phyloP scores from a whole-genome alignment of 2,329 filamentous ascomycete species.

The Mycosphaerelloides madeirae region DNA sequence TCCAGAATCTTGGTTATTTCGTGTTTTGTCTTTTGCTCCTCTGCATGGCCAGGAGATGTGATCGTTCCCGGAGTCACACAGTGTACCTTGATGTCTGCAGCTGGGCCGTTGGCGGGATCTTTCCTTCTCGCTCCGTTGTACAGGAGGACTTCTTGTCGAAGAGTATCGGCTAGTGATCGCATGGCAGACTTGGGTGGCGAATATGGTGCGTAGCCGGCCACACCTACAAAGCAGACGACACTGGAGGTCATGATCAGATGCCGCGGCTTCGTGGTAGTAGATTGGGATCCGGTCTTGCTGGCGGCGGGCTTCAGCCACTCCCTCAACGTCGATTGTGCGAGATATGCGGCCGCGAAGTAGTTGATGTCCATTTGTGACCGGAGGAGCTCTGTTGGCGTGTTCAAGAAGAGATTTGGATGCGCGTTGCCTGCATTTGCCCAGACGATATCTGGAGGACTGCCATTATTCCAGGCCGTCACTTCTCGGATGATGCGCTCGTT shows the following conservation, averaged over 20 bases:
- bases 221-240: slow-evolving; percentile 65
- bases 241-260: slow-evolving; percentile 89
- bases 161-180: slow-evolving; percentile 72
- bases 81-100: slow-evolving; percentile 71
- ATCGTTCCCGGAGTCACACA: slow-evolving; percentile 83
- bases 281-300: slow-evolving; percentile 21
- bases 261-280: slow-evolving; percentile 48
- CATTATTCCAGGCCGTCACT: slow-evolving; percentile 73
- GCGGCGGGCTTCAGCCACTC: slow-evolving; percentile 60
- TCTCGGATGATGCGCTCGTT: slow-evolving; percentile 66
- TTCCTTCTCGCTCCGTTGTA: slow-evolving; percentile 63
- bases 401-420: slow-evolving; percentile 70
- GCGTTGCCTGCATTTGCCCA: slow-evolving; percentile 84
- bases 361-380: slow-evolving; percentile 85
- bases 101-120: slow-evolving; percentile 38
- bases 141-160: slow-evolving; percentile 77
- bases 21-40: slow-evolving; percentile 76
- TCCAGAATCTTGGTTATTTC: slow-evolving; percentile 74
- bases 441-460: slow-evolving; percentile 70
- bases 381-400: slow-evolving; percentile 62
- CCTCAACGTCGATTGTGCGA: slow-evolving; percentile 72
- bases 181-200: slow-evolving; percentile 80
- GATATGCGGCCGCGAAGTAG: slow-evolving; percentile 81
- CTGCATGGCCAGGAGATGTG: slow-evolving; percentile 65
- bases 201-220: slow-evolving; percentile 81